Conservation (phyloP, 2,329 filamentous ascomycete species). For the Colletotrichum endophyticum region DNA sequence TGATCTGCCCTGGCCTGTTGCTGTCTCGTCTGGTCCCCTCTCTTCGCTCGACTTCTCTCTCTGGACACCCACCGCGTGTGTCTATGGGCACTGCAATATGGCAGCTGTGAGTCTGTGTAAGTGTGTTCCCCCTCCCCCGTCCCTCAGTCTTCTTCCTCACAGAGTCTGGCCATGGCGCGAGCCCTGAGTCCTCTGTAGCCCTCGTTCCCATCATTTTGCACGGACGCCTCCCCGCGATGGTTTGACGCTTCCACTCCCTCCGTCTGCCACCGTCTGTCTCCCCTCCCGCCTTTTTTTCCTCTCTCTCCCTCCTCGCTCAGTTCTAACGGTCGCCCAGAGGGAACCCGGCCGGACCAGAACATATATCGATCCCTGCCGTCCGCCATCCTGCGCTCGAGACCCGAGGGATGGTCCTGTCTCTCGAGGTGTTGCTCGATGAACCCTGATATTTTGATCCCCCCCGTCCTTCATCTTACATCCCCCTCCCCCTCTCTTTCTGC, state of each 20-base stretch:
- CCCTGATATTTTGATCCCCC: not conserved
- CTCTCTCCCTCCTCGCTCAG: not conserved
- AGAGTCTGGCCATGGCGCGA: slow-evolving; percentile 10
- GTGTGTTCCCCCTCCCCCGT: not conserved
- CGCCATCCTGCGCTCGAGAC: not conserved
- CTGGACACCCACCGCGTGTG: not conserved
- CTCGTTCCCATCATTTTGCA: slow-evolving; percentile 16
- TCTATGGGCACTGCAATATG: not conserved
- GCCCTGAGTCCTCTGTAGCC: not conserved
- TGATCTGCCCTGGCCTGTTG: not conserved
- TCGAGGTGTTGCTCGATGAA: slow-evolving; percentile 2
- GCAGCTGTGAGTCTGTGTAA: not conserved
- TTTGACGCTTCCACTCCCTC: slow-evolving; percentile 14
- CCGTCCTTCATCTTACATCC: not conserved
- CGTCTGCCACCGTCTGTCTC: slow-evolving; percentile 9
- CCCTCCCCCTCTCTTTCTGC: not conserved
- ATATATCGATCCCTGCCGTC: slow-evolving; percentile 12
- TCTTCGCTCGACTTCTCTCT: not conserved
- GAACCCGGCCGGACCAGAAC: not conserved
- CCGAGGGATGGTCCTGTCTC: not conserved
- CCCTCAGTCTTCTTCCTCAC: not conserved
- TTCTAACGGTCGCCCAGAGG: slow-evolving; percentile 3
- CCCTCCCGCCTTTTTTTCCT: slow-evolving; percentile 7
- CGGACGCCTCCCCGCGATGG: slow-evolving; percentile 20
- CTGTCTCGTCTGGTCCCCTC: not conserved